These are phyloP conservation scores for Quercus engelmannii DNA, from an alignment of 306 rosid genomes.

Conservation along the genomic window DNA sequence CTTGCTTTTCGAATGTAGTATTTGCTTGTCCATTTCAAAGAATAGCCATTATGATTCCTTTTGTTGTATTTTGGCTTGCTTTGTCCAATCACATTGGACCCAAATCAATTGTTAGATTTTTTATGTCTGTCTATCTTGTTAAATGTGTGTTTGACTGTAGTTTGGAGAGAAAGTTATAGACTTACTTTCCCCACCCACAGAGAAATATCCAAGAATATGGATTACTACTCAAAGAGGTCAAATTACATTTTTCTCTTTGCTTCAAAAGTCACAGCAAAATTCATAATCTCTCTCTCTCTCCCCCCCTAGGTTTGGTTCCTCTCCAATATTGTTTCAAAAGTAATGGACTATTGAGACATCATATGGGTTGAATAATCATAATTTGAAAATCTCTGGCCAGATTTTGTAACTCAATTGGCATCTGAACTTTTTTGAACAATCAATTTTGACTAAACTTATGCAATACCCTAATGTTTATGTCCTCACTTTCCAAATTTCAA, in stretches of 20 bases:
- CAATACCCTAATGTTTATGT: not conserved
- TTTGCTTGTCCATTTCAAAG: not conserved
- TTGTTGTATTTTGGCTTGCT: slow-evolving; percentile 26
- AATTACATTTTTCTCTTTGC: not conserved
- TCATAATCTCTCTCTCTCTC: not conserved
- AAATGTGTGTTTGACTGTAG: slow-evolving; percentile 16
- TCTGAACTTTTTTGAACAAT: not conserved
- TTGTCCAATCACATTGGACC: slow-evolving; percentile 28
- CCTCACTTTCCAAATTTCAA: not conserved
- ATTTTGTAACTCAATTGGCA: not conserved
- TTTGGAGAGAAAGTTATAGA: slow-evolving; percentile 13
- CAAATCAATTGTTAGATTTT: slow-evolving; percentile 24
- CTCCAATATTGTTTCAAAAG: not conserved
- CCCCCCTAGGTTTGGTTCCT: not conserved
- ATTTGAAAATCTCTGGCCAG: not conserved
- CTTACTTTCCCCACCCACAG: slow-evolving; percentile 23
- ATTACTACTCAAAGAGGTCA: not conserved
- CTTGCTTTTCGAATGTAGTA: slow-evolving; percentile 14
- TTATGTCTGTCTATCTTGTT: slow-evolving; percentile 24
- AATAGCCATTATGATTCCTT: not conserved
- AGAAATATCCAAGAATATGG: slow-evolving; percentile 17
- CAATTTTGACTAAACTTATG: not conserved
- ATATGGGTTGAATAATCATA: not conserved
- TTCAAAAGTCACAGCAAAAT: not conserved
- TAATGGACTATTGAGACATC: not conserved